Base-by-base conservation (phyloP, 2,329 filamentous ascomycete species). In the Pseudocercospora crystallina region DNA sequence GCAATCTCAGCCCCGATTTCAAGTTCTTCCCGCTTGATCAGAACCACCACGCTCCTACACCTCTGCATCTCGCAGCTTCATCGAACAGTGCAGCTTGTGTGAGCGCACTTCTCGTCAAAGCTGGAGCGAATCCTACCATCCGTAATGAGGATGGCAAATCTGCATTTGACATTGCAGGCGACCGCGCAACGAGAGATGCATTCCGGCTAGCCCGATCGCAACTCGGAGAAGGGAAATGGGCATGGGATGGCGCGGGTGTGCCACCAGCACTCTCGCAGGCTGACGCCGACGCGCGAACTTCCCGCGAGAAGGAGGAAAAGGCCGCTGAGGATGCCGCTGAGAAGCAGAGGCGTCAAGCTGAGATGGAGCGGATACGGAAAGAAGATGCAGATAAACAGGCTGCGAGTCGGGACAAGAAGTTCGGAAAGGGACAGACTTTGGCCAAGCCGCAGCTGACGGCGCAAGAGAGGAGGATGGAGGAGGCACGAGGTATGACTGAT, bases 161-260 rank as follows among this genome's bases (percentile, higher is more conserved):
- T 0, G 73, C 94, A 0, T 97, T 95, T 67, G 90, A 95, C 48
- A 80, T 99, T 1, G 84, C 89, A 1, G 90, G 92, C 36, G 90
- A 97, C 67, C 83, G 90, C 4, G 72, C 85, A 2, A 96, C 91
- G 0, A 83, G 92, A 1, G 91, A 97, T 65, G 89, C 91, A 0
- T 99, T 99, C 73, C 87, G 94, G 2, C 83, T 96, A 2, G 90
- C 90, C 3, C 86, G 94, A 5, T 80, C 82, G 30, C 87, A 95
- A 64, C 76, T 96, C 1, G 91, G 90, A 12, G 90, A 95, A 66
- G 67, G 69, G 0, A 80, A 76, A 13, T 95, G 86, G 83, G 74
- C 89, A 58, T 99, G 94, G 94, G 82, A 87, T 3, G 76, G 73
- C 0, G 85, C 90, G 1, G 81, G 81, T 20, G 82, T 99, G 0